Evolutionary conservation across 1,139 yeast genomes (phyloP).

Genomic region (Pneumocystis canis): DNA sequence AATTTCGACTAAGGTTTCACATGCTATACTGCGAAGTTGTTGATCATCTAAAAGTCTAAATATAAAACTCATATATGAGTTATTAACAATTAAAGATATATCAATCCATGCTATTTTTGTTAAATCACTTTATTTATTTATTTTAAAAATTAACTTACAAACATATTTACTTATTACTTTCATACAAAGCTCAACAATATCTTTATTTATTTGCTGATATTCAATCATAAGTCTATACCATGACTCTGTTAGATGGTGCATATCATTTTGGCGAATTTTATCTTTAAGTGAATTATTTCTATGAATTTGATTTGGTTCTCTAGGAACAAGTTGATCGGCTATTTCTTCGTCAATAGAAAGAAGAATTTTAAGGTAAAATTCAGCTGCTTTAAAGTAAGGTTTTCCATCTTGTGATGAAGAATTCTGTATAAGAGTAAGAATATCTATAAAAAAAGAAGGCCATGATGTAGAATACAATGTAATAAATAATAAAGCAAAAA

Average conservation of each 20-base stretch:
- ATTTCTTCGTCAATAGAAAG: slow-evolving; percentile 74
- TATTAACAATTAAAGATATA: slow-evolving; percentile 58
- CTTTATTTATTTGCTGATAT: slow-evolving; percentile 24
- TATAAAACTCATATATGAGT: slow-evolving; percentile 47
- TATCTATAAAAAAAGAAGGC: slow-evolving; percentile 53
- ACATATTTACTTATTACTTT: slow-evolving; percentile 71
- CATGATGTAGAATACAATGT: slow-evolving; percentile 48
- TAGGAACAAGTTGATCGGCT: slow-evolving; percentile 73
- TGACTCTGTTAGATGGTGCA: slow-evolving; percentile 46
- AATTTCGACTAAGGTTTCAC: slow-evolving; percentile 64
- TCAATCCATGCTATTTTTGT: slow-evolving; percentile 61
- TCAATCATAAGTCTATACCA: slow-evolving; percentile 49
- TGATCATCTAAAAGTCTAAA: slow-evolving; percentile 39
- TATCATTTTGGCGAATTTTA: slow-evolving; percentile 60
- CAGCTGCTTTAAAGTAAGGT: slow-evolving; percentile 41
- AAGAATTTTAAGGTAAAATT: slow-evolving; percentile 61
- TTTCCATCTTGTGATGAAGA: slow-evolving; percentile 17
- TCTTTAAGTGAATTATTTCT: slow-evolving; percentile 67
- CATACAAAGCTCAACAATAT: slow-evolving; percentile 45
- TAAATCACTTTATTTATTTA: not conserved
- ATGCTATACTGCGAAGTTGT: slow-evolving; percentile 43
- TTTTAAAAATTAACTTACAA: slow-evolving; percentile 18
- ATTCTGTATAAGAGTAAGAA: slow-evolving; percentile 30
- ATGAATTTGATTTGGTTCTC: slow-evolving; percentile 45
- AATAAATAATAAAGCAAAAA: slow-evolving; percentile 58